Conservation (phyloP, 2,329 filamentous ascomycete species). For the Akanthomyces dipterigenus region DNA sequence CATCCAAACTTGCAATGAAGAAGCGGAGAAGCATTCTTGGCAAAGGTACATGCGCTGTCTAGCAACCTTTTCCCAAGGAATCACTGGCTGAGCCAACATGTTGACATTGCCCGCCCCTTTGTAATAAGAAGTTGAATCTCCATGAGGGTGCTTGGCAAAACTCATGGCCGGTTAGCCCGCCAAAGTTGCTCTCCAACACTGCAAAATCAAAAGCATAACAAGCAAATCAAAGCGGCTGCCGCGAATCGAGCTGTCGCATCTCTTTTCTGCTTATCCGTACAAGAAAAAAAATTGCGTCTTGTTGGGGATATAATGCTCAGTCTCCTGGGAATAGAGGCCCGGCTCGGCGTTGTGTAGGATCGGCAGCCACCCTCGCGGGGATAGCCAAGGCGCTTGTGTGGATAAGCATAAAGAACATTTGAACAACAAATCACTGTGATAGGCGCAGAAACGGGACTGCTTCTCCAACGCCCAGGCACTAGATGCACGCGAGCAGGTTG, state of each 20-base stretch:
- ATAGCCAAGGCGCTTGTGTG: slow-evolving; percentile 1
- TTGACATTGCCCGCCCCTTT: background rate
- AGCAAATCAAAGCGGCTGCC: too few species aligned
- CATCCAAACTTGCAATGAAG: background rate
- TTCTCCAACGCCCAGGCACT: background rate
- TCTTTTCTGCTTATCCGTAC: background rate
- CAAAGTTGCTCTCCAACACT: background rate
- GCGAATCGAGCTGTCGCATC: too few species aligned
- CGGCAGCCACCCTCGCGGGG: background rate
- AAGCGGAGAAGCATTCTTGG: slow-evolving; percentile 8
- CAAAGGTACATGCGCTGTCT: background rate
- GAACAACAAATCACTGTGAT: background rate
- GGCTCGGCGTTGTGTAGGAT: background rate
- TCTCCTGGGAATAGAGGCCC: background rate
- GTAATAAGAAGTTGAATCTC: background rate
- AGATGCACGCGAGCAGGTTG: background rate
- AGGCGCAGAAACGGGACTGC: background rate
- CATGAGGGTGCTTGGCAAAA: background rate
- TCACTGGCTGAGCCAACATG: background rate
- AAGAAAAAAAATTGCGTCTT: too few species aligned
- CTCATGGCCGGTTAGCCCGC: too few species aligned
- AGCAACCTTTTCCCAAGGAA: background rate
- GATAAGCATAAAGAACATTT: slow-evolving; percentile 6
- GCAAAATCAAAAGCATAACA: too few species aligned
- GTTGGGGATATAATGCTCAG: background rate